phyloP scores from a whole-genome alignment of 768 basidiomycete species.

The Xanthoconium stramineum region DNA sequence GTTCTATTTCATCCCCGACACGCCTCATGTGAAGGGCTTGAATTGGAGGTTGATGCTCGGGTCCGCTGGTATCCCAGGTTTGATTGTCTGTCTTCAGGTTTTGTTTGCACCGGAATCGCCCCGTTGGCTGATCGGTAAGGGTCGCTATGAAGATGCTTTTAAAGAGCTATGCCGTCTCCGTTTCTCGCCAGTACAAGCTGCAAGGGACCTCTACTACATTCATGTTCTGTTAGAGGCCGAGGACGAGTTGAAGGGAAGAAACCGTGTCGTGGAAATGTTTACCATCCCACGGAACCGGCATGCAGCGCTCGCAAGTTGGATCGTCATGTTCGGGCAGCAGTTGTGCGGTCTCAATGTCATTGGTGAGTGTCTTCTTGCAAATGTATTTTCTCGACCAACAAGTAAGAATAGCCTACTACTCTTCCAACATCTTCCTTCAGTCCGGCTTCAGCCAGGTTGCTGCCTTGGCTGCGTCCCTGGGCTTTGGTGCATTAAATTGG shows the following conservation, averaged over 20 bases:
- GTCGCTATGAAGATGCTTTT: conserved; percentile 67
- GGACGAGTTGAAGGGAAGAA: conserved; percentile 52
- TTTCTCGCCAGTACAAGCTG: conserved; percentile 69
- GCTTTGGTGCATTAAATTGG: conserved; percentile 67
- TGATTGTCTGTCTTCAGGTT: conserved; percentile 43
- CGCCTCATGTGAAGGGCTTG: conserved; percentile 50
- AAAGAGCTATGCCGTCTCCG: conserved; percentile 64
- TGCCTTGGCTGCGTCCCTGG: conserved; percentile 63
- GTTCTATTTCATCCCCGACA: conserved; percentile 52
- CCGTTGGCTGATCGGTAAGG: conserved; percentile 82
- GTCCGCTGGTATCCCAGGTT: conserved; percentile 60
- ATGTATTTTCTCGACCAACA: not conserved
- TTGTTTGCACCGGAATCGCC: conserved; percentile 65
- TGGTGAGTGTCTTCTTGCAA: conserved; percentile 11
- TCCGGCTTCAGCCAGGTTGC: conserved; percentile 53
- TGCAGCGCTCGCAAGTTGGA: conserved; percentile 54
- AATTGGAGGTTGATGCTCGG: conserved; percentile 83
- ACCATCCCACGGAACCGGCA: conserved; percentile 71
- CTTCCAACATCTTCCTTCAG: conserved; percentile 65
- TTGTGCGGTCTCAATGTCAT: conserved; percentile 81
- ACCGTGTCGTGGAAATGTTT: conserved; percentile 68
- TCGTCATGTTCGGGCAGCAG: conserved; percentile 81
- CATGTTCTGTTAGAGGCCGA: conserved; percentile 70
- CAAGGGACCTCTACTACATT: conserved; percentile 78
- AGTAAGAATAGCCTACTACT: conserved; percentile 63